Evolutionary conservation across 345 rosid genomes (phyloP).

Genomic region (Cochlearia excelsa): DNA sequence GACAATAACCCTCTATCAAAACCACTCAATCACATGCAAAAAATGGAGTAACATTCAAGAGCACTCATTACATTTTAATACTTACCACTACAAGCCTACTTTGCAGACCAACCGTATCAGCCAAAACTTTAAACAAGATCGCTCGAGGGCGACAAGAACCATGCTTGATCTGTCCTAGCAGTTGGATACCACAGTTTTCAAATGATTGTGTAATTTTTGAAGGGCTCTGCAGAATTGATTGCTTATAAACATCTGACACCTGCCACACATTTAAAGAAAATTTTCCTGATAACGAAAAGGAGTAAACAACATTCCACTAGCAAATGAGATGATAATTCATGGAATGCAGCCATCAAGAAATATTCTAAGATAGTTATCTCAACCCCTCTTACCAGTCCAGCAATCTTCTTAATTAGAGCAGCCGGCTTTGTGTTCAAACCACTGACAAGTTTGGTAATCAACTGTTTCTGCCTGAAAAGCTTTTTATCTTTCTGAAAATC

Average conservation of each 20-base stretch:
- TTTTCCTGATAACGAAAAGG: slow-evolving; percentile 8
- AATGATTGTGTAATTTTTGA: slow-evolving; percentile 62
- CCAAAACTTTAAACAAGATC: slow-evolving; percentile 86
- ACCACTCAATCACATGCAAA: slow-evolving; percentile 22
- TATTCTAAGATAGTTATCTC: not conserved
- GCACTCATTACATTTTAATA: slow-evolving; percentile 14
- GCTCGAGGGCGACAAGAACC: slow-evolving; percentile 95
- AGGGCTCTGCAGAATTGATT: slow-evolving; percentile 70
- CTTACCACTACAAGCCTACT: slow-evolving; percentile 96
- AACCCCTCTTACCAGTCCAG: slow-evolving; percentile 70
- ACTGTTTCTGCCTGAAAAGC: slow-evolving; percentile 80
- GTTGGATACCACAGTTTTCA: slow-evolving; percentile 74
- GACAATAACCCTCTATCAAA: slow-evolving; percentile 13
- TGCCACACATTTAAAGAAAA: slow-evolving; percentile 33
- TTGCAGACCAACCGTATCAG: slow-evolving; percentile 91
- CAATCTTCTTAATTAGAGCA: slow-evolving; percentile 82
- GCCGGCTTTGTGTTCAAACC: slow-evolving; percentile 91
- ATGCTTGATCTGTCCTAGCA: slow-evolving; percentile 91
- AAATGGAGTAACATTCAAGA: slow-evolving; percentile 8
- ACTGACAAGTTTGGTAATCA: slow-evolving; percentile 65
- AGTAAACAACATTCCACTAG: slow-evolving; percentile 7
- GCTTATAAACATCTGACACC: slow-evolving; percentile 89
- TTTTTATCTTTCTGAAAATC: slow-evolving; percentile 84
- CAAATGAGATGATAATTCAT: slow-evolving; percentile 2
- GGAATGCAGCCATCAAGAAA: slow-evolving; percentile 7